Evolutionary conservation across 306 rosid genomes (phyloP).

Genomic region (Purshia tridentata): DNA sequence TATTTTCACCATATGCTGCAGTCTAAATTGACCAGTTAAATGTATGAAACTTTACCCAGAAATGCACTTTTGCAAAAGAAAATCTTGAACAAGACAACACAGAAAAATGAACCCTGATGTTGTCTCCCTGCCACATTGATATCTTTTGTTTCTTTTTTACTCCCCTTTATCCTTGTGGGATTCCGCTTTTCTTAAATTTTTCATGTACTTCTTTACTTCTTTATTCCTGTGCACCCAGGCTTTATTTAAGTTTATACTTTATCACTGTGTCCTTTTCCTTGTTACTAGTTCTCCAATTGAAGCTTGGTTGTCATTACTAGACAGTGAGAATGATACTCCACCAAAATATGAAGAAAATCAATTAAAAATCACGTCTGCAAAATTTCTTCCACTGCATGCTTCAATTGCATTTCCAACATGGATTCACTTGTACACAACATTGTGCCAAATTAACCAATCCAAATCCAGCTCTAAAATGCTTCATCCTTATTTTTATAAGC

Average conservation of each 20-base stretch:
- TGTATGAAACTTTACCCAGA: slow-evolving; percentile 26
- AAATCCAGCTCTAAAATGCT: background rate
- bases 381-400: background rate
- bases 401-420: slow-evolving; percentile 1
- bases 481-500: background rate
- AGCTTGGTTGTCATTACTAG: background rate
- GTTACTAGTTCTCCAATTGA: too few relatives aligned
- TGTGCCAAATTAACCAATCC: background rate
- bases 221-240: slow-evolving; percentile 34
- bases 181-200: slow-evolving; percentile 27
- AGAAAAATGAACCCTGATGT: slow-evolving; percentile 26
- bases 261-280: slow-evolving; percentile 1
- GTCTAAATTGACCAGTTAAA: slow-evolving; percentile 23
- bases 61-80: slow-evolving; percentile 38
- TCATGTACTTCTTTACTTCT: slow-evolving; percentile 35
- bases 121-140: slow-evolving; percentile 20
- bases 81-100: slow-evolving; percentile 33
- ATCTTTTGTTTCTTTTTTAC: slow-evolving; percentile 1
- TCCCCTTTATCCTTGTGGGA: slow-evolving; percentile 2
- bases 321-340: background rate
- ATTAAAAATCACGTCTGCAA: background rate
- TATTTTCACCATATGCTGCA: slow-evolving; percentile 23
- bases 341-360: background rate
- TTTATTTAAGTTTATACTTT: slow-evolving; percentile 30
- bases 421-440: background rate